A percentile compares a stretch with the other conserved stretches of the same genome.
Conservation (phyloP, 148 eudicot genomes). For the Cornus suecica region DNA sequence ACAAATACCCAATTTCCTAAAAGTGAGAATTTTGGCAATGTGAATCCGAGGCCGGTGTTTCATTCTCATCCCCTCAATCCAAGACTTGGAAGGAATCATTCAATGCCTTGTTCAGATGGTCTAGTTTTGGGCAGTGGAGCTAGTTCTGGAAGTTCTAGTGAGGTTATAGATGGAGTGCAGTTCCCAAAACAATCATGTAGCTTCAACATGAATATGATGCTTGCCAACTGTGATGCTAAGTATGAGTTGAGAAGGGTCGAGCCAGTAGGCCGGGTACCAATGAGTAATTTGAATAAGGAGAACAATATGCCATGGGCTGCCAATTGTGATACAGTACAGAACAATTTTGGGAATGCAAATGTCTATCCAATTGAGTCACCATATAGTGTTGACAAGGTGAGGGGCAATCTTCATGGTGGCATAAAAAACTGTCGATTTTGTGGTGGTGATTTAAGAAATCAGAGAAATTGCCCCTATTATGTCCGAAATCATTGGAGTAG, state of each 20-base stretch:
- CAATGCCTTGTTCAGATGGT: background rate
- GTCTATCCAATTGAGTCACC: background rate
- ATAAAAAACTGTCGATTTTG: background rate
- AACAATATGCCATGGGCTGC: constrained; percentile 3
- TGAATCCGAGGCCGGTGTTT: background rate
- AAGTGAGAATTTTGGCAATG: background rate
- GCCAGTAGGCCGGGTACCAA: background rate
- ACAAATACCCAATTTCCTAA: background rate
- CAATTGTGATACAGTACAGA: background rate
- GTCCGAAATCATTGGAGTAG: constrained; percentile 3
- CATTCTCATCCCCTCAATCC: constrained; percentile 2
- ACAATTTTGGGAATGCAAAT: background rate
- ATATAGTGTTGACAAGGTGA: background rate
- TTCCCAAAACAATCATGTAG: constrained; percentile 6
- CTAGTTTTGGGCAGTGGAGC: background rate
- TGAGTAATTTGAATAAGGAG: constrained; percentile 10
- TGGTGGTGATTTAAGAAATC: constrained; percentile 9
- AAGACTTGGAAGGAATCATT: background rate
- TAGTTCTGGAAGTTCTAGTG: background rate
- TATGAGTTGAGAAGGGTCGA: background rate
- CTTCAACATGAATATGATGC: constrained; percentile 3
- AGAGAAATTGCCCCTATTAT: background rate
- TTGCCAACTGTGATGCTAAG: background rate
- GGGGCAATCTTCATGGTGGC: constrained; percentile 3
- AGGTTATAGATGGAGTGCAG: background rate